Evolutionary conservation across 2,329 filamentous ascomycete genomes (phyloP).

Genomic region (Phaeosphaeriaceae sp.): DNA sequence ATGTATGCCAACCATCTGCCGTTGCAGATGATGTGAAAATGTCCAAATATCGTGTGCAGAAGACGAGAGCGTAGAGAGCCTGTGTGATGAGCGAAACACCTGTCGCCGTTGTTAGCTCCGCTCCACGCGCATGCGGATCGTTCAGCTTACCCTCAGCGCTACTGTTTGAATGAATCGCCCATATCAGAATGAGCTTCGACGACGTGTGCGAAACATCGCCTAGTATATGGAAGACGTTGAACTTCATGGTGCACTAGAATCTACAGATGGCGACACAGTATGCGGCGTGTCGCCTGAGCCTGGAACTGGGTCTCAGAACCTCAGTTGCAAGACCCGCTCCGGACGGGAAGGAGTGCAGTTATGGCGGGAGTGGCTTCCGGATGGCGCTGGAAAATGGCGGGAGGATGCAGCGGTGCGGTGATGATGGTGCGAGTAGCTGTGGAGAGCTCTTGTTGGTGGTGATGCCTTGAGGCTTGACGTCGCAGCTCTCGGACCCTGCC

Average conservation of each 20-base stretch:
- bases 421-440: neutral
- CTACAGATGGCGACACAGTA: constrained; percentile 30
- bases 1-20: constrained; percentile 41
- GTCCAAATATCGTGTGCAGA: constrained; percentile 85
- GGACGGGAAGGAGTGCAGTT: constrained; percentile 5
- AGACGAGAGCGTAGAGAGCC: constrained; percentile 84
- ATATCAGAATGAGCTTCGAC: constrained; percentile 90
- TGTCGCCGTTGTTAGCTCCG: constrained; percentile 39
- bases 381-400: neutral
- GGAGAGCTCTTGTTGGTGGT: constrained; percentile 6
- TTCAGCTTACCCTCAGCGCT: constrained; percentile 74
- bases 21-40: constrained; percentile 64
- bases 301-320: constrained; percentile 2
- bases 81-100: constrained; percentile 93
- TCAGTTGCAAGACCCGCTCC: neutral
- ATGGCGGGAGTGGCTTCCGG: constrained; percentile 5
- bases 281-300: constrained; percentile 27
- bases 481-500: neutral
- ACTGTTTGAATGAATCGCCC: constrained; percentile 85
- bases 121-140: neutral
- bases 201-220: constrained; percentile 84
- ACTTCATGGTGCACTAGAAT: constrained; percentile 24
- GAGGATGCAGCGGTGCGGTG: constrained; percentile 1
- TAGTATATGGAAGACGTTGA: constrained; percentile 72
- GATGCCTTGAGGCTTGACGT: neutral